Percentiles rank a stretch among this genome's conserved stretches.
Evolutionary conservation across 176 grass and related monocot genomes (phyloP).

Genomic region (Musa acuminata): DNA sequence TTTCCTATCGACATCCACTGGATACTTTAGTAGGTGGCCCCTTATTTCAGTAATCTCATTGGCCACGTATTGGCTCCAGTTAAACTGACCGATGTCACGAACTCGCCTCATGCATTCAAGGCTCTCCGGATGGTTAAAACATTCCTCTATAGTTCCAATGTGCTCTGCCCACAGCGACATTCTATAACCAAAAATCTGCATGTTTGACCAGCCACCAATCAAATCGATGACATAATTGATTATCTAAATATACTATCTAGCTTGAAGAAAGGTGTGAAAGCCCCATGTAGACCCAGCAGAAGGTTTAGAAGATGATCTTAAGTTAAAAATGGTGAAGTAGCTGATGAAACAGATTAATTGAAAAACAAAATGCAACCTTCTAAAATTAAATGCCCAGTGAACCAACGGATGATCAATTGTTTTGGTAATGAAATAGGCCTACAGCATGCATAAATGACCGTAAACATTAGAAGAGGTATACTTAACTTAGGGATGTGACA

Average conservation of each 20-base stretch:
- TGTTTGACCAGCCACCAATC: background rate
- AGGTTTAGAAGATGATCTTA: too few species aligned
- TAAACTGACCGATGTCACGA: slow-evolving; percentile 36
- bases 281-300: too few species aligned
- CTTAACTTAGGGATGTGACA: background rate
- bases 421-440: background rate
- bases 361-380: too few species aligned
- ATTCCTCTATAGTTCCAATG: slow-evolving; percentile 44
- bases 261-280: too few species aligned
- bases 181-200: slow-evolving; percentile 76
- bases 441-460: too few species aligned
- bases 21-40: slow-evolving; percentile 84
- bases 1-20: slow-evolving; percentile 42
- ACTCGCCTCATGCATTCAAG: slow-evolving; percentile 58
- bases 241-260: background rate
- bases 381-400: background rate
- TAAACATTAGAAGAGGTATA: too few species aligned
- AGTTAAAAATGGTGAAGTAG: too few species aligned
- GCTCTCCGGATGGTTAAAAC: slow-evolving; percentile 57
- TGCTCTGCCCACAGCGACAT: slow-evolving; percentile 93
- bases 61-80: slow-evolving; percentile 52
- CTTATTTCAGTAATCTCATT: slow-evolving; percentile 54
- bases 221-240: too few species aligned
- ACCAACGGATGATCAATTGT: background rate
- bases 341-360: too few species aligned